Base-by-base conservation (phyloP, 1,284 basidiomycete species). In the Acaromyces ingoldii region DNA sequence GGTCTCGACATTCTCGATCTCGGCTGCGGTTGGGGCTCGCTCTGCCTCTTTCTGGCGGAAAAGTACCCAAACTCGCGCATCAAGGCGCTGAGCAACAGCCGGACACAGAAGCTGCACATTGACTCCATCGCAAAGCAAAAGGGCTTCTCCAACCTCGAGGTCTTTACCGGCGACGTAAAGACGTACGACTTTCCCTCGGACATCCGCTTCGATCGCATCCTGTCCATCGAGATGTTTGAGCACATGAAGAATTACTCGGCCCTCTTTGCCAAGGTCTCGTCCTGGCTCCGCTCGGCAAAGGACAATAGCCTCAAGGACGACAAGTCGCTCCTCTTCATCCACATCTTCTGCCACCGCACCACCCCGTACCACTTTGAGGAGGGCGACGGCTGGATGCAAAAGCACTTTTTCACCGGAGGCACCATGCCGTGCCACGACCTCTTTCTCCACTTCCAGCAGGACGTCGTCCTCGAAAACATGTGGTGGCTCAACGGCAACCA, bases 201-300 rank as follows among this genome's bases (percentile, higher is more conserved):
- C 21, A 42, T 24, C 10, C 31, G 47, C 17, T 88, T 88, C 70
- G 85, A 87, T 66, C 81, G 86, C 50, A 84, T 88, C 51, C 65
- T 88, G 7, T 85, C 84, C 15, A 87, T 88, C 54, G 86, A 88
- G 81, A 88, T 88, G 86, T 86, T 88, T 59, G 86, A 88, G 65
- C 87, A 88, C 70, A 70, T 70, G 67, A 70, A 70, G 30, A 70
- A 67, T 51, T 88, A 88, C 76, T 78, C 85, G 49, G 67, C 76
- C 5, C 81, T 88, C 19, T 80, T 88, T 58, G 74, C 77, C 34
- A 88, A 87, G 66, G 76, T 88, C 22, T 81, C 84, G 0, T 81
- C 80, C 7, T 89, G 86, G 87, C 79, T 89, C 19, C 80, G 81
- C 2, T 55, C 68, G 17, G 65, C 69, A 6, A 73, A 76, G 10